These are phyloP conservation scores for Globisporangium paddicum DNA, from an alignment of 352 stramenopile genomes.

Conservation along the genomic window DNA sequence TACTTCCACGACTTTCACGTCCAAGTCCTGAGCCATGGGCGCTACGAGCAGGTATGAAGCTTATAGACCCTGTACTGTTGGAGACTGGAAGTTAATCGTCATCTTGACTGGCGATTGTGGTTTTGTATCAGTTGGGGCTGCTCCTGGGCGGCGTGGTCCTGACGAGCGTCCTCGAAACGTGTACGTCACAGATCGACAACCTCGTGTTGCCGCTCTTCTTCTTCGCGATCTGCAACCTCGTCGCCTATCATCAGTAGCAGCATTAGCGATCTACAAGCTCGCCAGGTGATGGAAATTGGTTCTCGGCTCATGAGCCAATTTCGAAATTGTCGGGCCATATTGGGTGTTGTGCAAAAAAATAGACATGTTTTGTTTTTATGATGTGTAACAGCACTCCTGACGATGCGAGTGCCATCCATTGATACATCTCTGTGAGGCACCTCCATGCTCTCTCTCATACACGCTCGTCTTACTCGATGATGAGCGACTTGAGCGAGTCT, in stretches of 20 bases:
- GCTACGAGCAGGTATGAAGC: conserved; percentile 31
- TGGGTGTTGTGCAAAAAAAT: too few relatives aligned
- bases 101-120: background rate
- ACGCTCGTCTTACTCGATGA: conserved; percentile 23
- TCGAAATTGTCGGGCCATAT: background rate
- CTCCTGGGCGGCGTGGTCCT: conserved; percentile 31
- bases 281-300: background rate
- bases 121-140: conserved; percentile 18
- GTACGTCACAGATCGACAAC: conserved; percentile 81
- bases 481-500: conserved; percentile 44
- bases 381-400: background rate
- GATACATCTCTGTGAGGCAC: background rate
- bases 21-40: conserved; percentile 13
- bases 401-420: background rate
- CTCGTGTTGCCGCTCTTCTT: conserved; percentile 74
- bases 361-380: background rate
- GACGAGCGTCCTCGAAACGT: conserved; percentile 61
- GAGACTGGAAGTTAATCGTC: too few relatives aligned
- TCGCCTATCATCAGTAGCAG: conserved; percentile 25
- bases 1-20: conserved; percentile 39
- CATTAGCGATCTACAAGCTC: background rate
- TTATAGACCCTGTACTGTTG: background rate
- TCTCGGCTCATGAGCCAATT: background rate
- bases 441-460: background rate
- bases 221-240: conserved; percentile 47